Evolutionary conservation across 2,329 filamentous ascomycete species (phyloP).

Genomic region (Monosporascus sp.): DNA sequence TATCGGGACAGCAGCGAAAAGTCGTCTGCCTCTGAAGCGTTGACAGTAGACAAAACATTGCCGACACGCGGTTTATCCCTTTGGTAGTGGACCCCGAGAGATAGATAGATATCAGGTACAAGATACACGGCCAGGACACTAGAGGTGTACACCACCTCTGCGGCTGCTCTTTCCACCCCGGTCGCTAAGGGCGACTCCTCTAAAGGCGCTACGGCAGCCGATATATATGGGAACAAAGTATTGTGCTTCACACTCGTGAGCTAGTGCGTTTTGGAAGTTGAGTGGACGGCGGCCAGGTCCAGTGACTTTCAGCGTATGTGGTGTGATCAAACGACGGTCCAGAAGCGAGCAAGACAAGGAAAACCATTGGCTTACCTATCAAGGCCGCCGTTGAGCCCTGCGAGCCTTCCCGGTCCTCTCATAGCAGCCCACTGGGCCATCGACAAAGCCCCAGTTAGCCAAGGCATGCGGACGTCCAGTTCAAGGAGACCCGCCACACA

Average conservation of each 20-base stretch:
- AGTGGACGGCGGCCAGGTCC: constrained; percentile 34
- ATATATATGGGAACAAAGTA: constrained; percentile 2
- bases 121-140: neutral
- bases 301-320: constrained; percentile 44
- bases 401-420: constrained; percentile 69
- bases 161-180: too few relatives aligned
- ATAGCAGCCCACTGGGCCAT: constrained; percentile 71
- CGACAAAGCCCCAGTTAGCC: constrained; percentile 71
- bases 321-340: constrained; percentile 28
- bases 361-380: constrained; percentile 71
- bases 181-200: too few relatives aligned
- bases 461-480: constrained; percentile 80
- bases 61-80: neutral
- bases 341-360: constrained; percentile 24
- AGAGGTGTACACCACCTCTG: neutral
- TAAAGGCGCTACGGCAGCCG: too few relatives aligned
- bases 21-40: constrained; percentile 6
- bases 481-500: constrained; percentile 68
- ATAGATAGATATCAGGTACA: neutral
- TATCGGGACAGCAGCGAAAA: constrained; percentile 9
- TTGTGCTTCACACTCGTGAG: constrained; percentile 27
- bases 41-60: neutral
- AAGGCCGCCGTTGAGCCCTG: constrained; percentile 68
- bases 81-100: neutral
- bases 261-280: constrained; percentile 24